Evolutionary conservation across 1,139 yeast genomes (phyloP), one percentile per base, ranked within the genome.

Genomic region (Scheffersomyces illinoinensis): DNA sequence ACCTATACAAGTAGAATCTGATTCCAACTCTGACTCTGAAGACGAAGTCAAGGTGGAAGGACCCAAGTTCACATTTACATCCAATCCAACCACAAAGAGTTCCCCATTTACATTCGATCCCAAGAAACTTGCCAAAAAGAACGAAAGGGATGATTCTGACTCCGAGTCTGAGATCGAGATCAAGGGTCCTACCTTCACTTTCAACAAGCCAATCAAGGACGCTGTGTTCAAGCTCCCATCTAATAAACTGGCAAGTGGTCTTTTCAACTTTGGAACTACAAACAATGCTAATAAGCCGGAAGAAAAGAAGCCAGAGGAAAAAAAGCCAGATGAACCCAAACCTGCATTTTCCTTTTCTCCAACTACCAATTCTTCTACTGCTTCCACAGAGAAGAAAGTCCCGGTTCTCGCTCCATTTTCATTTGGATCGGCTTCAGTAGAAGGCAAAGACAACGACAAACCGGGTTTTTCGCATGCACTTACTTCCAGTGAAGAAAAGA

Each of bases 101-200:
- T 81, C 90, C 1, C 88, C 87, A 1, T 90, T 91, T 68, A 74
- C 87, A 12, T 86, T 80, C 59, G 78, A 79, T 8, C 80, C 84
- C 23, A 85, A 81, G 59, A 78, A 79, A 33, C 73, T 65, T 43
- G 69, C 74, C 50, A 75, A 76, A 55, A 77, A 74, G 55, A 74
- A 68, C 52, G 71, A 71, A 23, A 77, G 76, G 58, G 71, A 79
- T 2, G 86, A 79, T 54, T 76, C 82, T 18, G 85, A 84, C 51
- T 80, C 85, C 10, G 87, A 85, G 39, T 82, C 84, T 56, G 89
- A 86, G 56, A 71, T 85, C 19, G 85, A 83, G 64, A 83, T 87
- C 24, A 83, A 87, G 64, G 93, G 93, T 4, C 93, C 93, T 21
- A 74, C 83, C 17, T 89, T 89, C 67, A 79, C 82, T 5, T 82